phyloP scores from a whole-genome alignment of 2,329 filamentous ascomycete genomes.

The Thermomyces lanuginosus region DNA sequence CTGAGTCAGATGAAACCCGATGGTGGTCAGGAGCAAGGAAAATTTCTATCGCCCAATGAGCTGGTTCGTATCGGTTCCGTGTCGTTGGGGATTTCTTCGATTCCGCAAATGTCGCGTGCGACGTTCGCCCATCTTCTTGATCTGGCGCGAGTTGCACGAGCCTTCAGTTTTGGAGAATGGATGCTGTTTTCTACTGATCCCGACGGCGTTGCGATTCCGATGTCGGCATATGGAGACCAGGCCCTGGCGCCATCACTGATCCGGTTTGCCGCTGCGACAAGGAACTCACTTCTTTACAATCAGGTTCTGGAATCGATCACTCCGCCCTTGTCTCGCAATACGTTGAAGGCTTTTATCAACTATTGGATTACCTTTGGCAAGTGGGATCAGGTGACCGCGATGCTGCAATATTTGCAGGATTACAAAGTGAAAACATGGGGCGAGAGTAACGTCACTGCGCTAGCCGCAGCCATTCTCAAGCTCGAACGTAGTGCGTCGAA shows the following conservation, averaged over 20 bases:
- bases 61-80: too few species aligned
- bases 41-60: constrained; percentile 2
- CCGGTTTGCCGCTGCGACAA: constrained; percentile 36
- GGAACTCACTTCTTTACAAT: constrained; percentile 23
- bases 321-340: constrained; percentile 20
- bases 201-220: constrained; percentile 38
- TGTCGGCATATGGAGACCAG: constrained; percentile 29
- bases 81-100: constrained; percentile 14
- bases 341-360: constrained; percentile 20
- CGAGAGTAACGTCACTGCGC: constrained; percentile 19
- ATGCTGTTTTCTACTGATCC: constrained; percentile 36
- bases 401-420: constrained; percentile 19
- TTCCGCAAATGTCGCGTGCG: constrained; percentile 27
- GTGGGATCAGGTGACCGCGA: constrained; percentile 18
- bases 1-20: constrained; percentile 11
- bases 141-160: constrained; percentile 30
- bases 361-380: constrained; percentile 17
- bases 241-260: constrained; percentile 37
- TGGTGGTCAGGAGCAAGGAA: constrained; percentile 6
- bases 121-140: constrained; percentile 37
- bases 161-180: constrained; percentile 37
- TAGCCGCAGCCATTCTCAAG: constrained; percentile 26
- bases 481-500: constrained; percentile 17
- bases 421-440: constrained; percentile 21
- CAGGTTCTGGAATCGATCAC: constrained; percentile 14